Base-by-base conservation (phyloP, 805 yeast species). In the Yarrowia divulgata region DNA sequence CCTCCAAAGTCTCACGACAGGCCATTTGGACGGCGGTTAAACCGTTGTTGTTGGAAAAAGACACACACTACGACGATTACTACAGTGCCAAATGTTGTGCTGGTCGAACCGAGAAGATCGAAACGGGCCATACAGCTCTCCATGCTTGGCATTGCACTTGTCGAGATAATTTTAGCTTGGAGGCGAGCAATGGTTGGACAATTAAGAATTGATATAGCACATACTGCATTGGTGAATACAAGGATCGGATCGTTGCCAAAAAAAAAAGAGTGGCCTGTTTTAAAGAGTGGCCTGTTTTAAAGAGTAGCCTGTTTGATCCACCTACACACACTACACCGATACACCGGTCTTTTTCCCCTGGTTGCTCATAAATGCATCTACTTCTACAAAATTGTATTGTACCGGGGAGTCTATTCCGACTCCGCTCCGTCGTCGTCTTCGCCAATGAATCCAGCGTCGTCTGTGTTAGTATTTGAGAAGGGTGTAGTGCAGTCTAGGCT, bases 361-460 rank as follows among this genome's bases (percentile, higher is more conserved):
- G 34, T 54, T 54, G 60, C 60, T 39, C 60, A 54, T 60, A 60
- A 35, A 60, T 60, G 66, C 66, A 60, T 60, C 66, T 60, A 60
- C 66, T 39, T 60, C 66, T 60, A 60, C 66, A 54, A 35, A 54
- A 37, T 19, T 8, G 42, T 52, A 19, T 54, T 34, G 42, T 55
- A 18, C 46, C 35, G 13, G 45, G 45, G 23, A 57, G 63, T 29
- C 66, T 60, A 60, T 45, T 60, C 66, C 52, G 66, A 60, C 66
- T 43, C 66, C 9, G 32, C 52, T 34, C 66, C 66, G 34, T 60
- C 50, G 64, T 58, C 68, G 4, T 63, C 68, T 12, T 63, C 68
- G 48, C 68, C 68, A 63, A 63, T 63, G 37, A 63, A 63, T 40
- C 68, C 68, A 32, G 46, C 68, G 57, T 63, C 68, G 32, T 63